phyloP scores from a whole-genome alignment of 1,139 yeast genomes.

The Taiozyma sp. region DNA sequence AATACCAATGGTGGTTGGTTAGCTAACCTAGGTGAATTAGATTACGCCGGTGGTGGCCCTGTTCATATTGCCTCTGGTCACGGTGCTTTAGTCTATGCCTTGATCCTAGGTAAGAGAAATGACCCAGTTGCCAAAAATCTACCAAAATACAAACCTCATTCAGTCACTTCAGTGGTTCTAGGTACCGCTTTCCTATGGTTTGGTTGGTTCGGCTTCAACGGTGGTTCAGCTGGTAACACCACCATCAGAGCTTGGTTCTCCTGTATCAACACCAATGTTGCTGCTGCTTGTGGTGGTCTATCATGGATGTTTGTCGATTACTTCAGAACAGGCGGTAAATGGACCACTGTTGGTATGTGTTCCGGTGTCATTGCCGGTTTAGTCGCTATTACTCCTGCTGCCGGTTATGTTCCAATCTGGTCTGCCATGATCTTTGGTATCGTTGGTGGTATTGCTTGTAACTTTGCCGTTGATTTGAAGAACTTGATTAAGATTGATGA shows the following conservation, averaged over 20 bases:
- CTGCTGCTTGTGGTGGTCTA: slow-evolving; percentile 89
- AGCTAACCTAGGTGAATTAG: slow-evolving; percentile 73
- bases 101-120: slow-evolving; percentile 86
- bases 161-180: slow-evolving; percentile 82
- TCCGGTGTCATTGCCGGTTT: slow-evolving; percentile 92
- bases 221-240: slow-evolving; percentile 94
- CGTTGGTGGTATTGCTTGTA: slow-evolving; percentile 73
- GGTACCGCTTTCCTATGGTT: slow-evolving; percentile 96
- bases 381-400: slow-evolving; percentile 96
- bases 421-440: slow-evolving; percentile 81
- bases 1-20: slow-evolving; percentile 94
- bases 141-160: slow-evolving; percentile 90
- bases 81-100: slow-evolving; percentile 91
- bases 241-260: slow-evolving; percentile 93
- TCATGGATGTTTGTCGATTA: slow-evolving; percentile 93
- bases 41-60: slow-evolving; percentile 98
- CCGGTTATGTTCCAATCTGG: slow-evolving; percentile 92
- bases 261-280: slow-evolving; percentile 84
- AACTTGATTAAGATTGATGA: slow-evolving; percentile 74
- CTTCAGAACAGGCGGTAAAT: slow-evolving; percentile 82
- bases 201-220: slow-evolving; percentile 98
- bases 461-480: slow-evolving; percentile 82
- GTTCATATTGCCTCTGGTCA: slow-evolving; percentile 94
- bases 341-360: slow-evolving; percentile 95
- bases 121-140: slow-evolving; percentile 73